Evolutionary conservation across 306 rosid genomes (phyloP).

Genomic region (Quercus cerris): DNA sequence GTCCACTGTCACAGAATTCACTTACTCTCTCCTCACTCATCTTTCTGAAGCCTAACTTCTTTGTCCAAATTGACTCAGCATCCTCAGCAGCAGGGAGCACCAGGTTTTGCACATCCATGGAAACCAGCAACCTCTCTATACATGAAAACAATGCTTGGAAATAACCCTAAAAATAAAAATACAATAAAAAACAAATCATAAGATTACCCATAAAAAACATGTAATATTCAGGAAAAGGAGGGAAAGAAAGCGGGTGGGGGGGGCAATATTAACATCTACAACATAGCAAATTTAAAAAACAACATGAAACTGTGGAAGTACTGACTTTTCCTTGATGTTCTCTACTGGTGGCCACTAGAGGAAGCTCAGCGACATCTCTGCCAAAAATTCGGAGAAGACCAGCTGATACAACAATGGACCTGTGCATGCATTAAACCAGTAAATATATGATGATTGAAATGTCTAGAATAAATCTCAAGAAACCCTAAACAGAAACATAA

Average conservation of each 20-base stretch:
- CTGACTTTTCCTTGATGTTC: slow-evolving; percentile 94
- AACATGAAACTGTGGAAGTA: slow-evolving; percentile 15
- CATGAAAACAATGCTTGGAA: slow-evolving; percentile 90
- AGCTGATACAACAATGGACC: slow-evolving; percentile 93
- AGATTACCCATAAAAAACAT: slow-evolving; percentile 2
- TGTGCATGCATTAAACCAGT: slow-evolving; percentile 29
- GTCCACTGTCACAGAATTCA: background rate
- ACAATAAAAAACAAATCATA: background rate
- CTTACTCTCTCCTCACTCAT: slow-evolving; percentile 90
- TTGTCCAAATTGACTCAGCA: slow-evolving; percentile 97
- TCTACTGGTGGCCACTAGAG: slow-evolving; percentile 94
- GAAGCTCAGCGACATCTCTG: slow-evolving; percentile 89
- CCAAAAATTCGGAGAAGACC: slow-evolving; percentile 97
- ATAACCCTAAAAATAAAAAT: slow-evolving; percentile 57
- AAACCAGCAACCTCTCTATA: slow-evolving; percentile 71
- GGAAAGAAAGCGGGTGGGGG: background rate
- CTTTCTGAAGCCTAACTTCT: slow-evolving; percentile 81
- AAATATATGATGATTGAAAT: slow-evolving; percentile 1
- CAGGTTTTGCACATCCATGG: slow-evolving; percentile 83
- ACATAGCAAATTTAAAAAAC: background rate
- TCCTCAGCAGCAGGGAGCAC: slow-evolving; percentile 99
- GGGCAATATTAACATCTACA: background rate
- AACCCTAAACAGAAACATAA: background rate
- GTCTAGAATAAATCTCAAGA: slow-evolving; percentile 15
- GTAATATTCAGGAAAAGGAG: background rate